These are phyloP conservation scores for Lavandula angustifolia DNA, from an alignment of 257 asterid species.

Conservation along the genomic window DNA sequence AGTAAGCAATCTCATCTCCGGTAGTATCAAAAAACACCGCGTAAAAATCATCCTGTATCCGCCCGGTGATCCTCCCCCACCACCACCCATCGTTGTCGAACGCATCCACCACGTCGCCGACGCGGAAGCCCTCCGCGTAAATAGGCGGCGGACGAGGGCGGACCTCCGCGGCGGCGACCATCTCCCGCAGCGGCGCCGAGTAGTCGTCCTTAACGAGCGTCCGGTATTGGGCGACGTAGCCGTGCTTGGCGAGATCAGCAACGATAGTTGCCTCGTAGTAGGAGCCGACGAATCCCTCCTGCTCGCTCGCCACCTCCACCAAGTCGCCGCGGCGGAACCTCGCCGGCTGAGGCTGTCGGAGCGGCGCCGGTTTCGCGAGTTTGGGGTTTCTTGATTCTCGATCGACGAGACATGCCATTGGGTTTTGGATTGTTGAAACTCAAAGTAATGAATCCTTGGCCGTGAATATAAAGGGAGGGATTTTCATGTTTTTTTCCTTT, in stretches of 20 bases:
- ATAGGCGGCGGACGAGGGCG: not conserved
- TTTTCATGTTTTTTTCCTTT: no score
- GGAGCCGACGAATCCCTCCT: conserved; percentile 4
- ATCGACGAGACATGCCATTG: not conserved
- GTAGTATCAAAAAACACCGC: conserved; percentile 30
- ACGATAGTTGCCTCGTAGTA: not conserved
- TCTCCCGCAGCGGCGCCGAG: conserved; percentile 34
- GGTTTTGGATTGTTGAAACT: not conserved
- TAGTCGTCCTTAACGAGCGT: conserved; percentile 26
- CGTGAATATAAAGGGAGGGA: no score
- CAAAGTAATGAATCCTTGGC: no score
- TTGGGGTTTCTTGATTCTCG: not conserved
- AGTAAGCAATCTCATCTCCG: conserved; percentile 33
- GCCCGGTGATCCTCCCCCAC: conserved; percentile 39
- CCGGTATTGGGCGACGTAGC: conserved; percentile 24
- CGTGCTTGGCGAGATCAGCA: not conserved
- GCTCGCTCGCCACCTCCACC: not conserved
- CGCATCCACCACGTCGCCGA: no score
- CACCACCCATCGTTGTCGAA: conserved; percentile 28
- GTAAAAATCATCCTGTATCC: not conserved
- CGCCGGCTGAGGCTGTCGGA: not conserved
- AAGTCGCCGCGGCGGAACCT: not conserved
- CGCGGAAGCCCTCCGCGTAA: no score
- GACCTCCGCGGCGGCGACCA: conserved; percentile 25
- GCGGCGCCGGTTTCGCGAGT: not conserved